A percentile compares a stretch with the other conserved stretches of the same genome.
Evolutionary conservation across 2,329 filamentous ascomycete genomes (phyloP).

Genomic region (Phoma sp.): DNA sequence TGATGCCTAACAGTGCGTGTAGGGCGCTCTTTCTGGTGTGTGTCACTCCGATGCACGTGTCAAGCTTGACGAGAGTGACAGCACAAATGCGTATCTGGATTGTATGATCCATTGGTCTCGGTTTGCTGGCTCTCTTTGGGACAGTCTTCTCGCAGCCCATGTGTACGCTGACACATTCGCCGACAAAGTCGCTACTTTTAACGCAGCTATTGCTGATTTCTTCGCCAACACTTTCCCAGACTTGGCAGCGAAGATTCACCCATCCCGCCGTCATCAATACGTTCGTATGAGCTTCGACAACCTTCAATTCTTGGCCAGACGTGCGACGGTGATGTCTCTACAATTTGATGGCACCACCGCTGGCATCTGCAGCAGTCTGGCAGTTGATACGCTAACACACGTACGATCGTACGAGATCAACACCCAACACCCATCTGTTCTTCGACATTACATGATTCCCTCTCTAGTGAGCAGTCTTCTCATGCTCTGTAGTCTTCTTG

Average conservation of each 20-base stretch:
- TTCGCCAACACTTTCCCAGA: conserved; percentile 13
- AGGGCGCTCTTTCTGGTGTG: background rate
- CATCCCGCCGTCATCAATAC: background rate
- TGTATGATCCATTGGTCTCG: conserved; percentile 36
- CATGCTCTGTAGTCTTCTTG: conserved; percentile 25
- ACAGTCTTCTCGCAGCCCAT: conserved; percentile 23
- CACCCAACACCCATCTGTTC: conserved; percentile 10
- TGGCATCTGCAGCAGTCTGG: conserved; percentile 24
- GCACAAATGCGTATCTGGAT: conserved; percentile 21
- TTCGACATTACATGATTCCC: conserved; percentile 26
- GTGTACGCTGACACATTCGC: conserved; percentile 4
- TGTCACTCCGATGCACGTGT: background rate
- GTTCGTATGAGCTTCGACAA: conserved; percentile 29
- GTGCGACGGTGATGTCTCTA: conserved; percentile 33
- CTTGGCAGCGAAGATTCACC: background rate
- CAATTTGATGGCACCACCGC: conserved; percentile 24
- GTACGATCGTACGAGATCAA: conserved; percentile 17
- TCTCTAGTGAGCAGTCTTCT: conserved; percentile 30
- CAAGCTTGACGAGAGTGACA: background rate
- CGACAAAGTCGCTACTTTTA: conserved; percentile 18
- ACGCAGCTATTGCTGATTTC: conserved; percentile 16
- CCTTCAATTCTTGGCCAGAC: conserved; percentile 33
- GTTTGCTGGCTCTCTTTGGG: conserved; percentile 32
- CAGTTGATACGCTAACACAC: conserved; percentile 21
- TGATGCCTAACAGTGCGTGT: background rate